These are phyloP conservation scores for Xerophyta viscosa DNA, from an alignment of 106 monocot species.

Conservation along the genomic window DNA sequence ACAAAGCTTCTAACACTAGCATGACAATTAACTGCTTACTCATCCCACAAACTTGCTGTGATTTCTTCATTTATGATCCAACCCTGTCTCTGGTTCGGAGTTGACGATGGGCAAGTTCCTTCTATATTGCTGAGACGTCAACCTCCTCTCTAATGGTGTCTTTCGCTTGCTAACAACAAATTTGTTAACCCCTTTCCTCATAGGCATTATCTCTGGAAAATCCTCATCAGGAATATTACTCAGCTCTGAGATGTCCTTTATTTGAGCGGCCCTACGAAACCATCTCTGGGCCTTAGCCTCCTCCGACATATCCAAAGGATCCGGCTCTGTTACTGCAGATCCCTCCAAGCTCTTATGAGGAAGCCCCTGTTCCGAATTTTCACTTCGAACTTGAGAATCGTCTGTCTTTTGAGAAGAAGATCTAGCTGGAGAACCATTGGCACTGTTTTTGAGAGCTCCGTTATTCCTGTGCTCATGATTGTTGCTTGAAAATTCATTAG, in stretches of 20 bases:
- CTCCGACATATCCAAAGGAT: slow-evolving; percentile 98
- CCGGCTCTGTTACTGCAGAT: slow-evolving; percentile 71
- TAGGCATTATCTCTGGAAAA: slow-evolving; percentile 96
- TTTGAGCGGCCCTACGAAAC: slow-evolving; percentile 90
- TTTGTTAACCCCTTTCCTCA: slow-evolving; percentile 93
- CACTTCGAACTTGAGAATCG: slow-evolving; percentile 5
- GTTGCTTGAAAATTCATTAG: slow-evolving; percentile 1
- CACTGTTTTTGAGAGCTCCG: neutral
- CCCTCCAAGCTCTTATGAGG: slow-evolving; percentile 91
- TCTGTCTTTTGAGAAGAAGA: slow-evolving; percentile 7
- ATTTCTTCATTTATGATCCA: neutral
- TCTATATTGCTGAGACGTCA: slow-evolving; percentile 81
- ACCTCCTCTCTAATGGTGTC: slow-evolving; percentile 85
- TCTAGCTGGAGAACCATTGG: neutral
- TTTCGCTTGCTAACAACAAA: slow-evolving; percentile 98
- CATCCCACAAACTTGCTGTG: neutral
- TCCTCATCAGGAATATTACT: slow-evolving; percentile 93
- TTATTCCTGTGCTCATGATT: neutral
- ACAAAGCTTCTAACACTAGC: too few relatives aligned
- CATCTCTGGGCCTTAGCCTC: slow-evolving; percentile 96
- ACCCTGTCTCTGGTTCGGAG: slow-evolving; percentile 36
- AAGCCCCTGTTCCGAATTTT: slow-evolving; percentile 15
- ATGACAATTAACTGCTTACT: neutral
- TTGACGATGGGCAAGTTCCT: slow-evolving; percentile 67
- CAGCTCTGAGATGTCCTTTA: slow-evolving; percentile 92